Percentiles rank a stretch among this genome's conserved stretches.
Evolutionary conservation across 306 rosid genomes (phyloP).

Genomic region (Prunus kanzakura): DNA sequence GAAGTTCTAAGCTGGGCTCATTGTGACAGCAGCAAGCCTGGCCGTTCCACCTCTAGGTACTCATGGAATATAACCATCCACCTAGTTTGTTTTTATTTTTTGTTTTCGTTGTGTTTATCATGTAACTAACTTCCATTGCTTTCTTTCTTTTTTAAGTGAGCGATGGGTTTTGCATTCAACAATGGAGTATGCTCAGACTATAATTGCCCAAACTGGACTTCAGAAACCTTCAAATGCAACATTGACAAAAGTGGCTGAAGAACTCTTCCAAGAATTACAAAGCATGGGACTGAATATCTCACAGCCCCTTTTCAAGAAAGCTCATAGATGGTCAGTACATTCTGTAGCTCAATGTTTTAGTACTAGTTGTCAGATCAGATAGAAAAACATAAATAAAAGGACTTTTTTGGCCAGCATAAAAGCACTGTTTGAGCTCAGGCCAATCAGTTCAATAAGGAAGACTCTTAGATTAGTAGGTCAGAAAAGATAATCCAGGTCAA

Average conservation of each 20-base stretch:
- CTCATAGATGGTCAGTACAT: slow-evolving; percentile 85
- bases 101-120: neutral
- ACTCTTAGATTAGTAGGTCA: neutral
- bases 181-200: slow-evolving; percentile 61
- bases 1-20: slow-evolving; percentile 65
- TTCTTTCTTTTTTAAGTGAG: slow-evolving; percentile 48
- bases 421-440: neutral
- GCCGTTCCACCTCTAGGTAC: slow-evolving; percentile 65
- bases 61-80: slow-evolving; percentile 7
- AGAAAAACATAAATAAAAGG: neutral
- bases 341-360: slow-evolving; percentile 14
- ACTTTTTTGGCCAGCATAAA: neutral
- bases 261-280: slow-evolving; percentile 65
- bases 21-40: slow-evolving; percentile 91
- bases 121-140: neutral
- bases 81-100: neutral
- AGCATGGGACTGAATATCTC: slow-evolving; percentile 47
- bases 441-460: neutral
- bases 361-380: slow-evolving; percentile 5
- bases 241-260: slow-evolving; percentile 70
- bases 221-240: slow-evolving; percentile 62
- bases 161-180: slow-evolving; percentile 93
- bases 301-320: slow-evolving; percentile 66
- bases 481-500: neutral
- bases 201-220: slow-evolving; percentile 78